A percentile compares a stretch with the other conserved stretches of the same genome.
Conservation (phyloP, 2,329 filamentous ascomycete genomes). For the Stemphylium beticola region DNA sequence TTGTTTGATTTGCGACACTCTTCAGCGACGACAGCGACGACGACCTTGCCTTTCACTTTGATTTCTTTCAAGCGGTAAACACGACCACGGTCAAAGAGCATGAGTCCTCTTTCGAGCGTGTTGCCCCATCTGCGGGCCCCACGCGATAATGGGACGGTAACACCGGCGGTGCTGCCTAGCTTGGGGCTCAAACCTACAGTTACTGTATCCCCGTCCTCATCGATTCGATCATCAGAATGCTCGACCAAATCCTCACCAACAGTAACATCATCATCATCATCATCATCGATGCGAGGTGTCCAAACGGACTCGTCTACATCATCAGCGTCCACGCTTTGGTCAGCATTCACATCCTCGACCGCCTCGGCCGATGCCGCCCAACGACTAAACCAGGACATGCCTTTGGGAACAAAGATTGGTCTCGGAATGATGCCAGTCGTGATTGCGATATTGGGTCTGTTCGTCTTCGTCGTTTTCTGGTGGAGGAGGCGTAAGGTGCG, state of each 20-base stretch:
- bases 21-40: no score
- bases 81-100: neutral
- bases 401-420: constrained; percentile 26
- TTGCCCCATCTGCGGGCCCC: neutral
- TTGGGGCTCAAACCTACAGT: neutral
- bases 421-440: constrained; percentile 35
- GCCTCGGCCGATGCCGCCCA: neutral
- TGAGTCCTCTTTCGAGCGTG: constrained; percentile 7
- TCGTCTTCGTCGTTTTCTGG: constrained; percentile 28
- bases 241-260: neutral
- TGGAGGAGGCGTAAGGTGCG: constrained; percentile 18
- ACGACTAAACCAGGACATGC: constrained; percentile 2
- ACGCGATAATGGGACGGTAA: neutral
- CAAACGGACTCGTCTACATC: neutral
- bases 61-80: neutral
- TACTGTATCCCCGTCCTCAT: neutral
- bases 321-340: neutral
- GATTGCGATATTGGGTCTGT: constrained; percentile 8
- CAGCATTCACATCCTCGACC: neutral
- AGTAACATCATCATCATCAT: neutral
- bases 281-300: neutral
- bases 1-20: no score
- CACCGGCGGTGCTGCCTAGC: neutral
- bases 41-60: neutral
- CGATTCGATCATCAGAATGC: neutral